Evolutionary conservation across 768 basidiomycete species (phyloP).

Genomic region (Cyclocybe cylindracea): DNA sequence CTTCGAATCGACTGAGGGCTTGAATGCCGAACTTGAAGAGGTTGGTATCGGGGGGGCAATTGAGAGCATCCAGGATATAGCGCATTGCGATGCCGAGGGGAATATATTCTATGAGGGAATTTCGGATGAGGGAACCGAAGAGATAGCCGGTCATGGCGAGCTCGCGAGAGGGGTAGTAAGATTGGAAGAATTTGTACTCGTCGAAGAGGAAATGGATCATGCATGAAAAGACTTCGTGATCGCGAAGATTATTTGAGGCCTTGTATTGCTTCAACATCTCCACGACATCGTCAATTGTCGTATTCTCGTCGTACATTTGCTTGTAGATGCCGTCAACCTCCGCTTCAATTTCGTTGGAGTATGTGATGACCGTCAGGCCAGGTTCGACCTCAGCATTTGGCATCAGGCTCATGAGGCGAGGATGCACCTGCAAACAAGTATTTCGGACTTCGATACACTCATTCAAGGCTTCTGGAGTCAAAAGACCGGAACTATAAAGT

Average conservation of each 20-base stretch:
- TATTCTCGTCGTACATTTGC: conserved; percentile 96
- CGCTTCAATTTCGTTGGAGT: conserved; percentile 84
- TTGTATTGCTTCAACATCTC: conserved; percentile 84
- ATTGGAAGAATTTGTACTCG: conserved; percentile 99
- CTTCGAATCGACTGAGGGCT: conserved; percentile 87
- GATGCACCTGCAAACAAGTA: conserved; percentile 91
- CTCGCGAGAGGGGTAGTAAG: conserved; percentile 91
- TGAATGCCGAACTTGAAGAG: conserved; percentile 95
- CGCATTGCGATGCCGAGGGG: conserved; percentile 96
- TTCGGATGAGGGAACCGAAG: conserved; percentile 94
- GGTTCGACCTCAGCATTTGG: conserved; percentile 89
- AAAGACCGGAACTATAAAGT: conserved; percentile 59
- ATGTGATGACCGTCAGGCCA: conserved; percentile 86
- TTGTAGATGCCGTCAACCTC: conserved; percentile 97
- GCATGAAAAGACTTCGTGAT: conserved; percentile 98
- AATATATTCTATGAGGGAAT: conserved; percentile 89
- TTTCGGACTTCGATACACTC: conserved; percentile 92
- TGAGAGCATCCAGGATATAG: conserved; percentile 92
- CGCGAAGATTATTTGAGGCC: conserved; percentile 75
- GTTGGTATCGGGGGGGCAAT: conserved; percentile 88
- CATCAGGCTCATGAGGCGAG: conserved; percentile 90
- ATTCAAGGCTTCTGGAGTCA: conserved; percentile 78
- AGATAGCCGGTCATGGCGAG: conserved; percentile 94
- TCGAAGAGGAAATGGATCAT: conserved; percentile 99
- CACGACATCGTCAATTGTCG: conserved; percentile 93